phyloP scores from a whole-genome alignment of 345 rosid genomes.

The Eucalyptus regnans region DNA sequence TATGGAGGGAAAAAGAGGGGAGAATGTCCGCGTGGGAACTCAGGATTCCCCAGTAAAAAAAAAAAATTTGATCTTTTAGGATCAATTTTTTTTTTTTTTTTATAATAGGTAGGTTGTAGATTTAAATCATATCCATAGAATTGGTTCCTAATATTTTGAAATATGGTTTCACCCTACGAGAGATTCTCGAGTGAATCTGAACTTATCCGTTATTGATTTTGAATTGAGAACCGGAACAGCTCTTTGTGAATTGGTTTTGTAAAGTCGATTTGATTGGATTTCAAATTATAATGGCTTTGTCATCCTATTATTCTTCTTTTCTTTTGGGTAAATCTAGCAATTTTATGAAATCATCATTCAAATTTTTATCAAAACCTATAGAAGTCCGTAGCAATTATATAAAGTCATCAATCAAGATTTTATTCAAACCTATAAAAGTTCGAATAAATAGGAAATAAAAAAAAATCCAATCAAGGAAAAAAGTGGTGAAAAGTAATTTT shows the following conservation, averaged over 20 bases:
- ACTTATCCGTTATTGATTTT: not conserved
- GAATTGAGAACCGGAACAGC: rapidly evolving
- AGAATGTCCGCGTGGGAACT: not conserved
- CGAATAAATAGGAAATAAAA: too few relatives aligned
- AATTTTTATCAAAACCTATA: too few relatives aligned
- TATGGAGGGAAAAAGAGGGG: not conserved
- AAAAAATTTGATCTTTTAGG: too few relatives aligned
- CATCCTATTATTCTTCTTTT: not conserved
- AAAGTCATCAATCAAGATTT: too few relatives aligned
- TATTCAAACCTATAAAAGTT: too few relatives aligned
- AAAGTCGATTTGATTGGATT: not conserved
- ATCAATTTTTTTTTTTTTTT: too few relatives aligned
- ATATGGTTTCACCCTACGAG: not conserved
- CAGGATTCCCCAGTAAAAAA: not conserved
- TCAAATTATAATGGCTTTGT: not conserved
- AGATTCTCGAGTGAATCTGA: rapidly evolving
- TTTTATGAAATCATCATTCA: too few relatives aligned
- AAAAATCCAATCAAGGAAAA: not conserved
- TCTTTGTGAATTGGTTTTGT: rapidly evolving
- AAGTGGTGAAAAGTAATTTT: not conserved
- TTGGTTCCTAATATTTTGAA: not conserved
- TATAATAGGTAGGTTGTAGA: not conserved
- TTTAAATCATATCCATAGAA: not conserved
- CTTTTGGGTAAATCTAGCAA: too few relatives aligned
- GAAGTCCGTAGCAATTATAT: too few relatives aligned